Base-by-base conservation (phyloP, 2,329 filamentous ascomycete genomes). In the Arthroderma sp. region DNA sequence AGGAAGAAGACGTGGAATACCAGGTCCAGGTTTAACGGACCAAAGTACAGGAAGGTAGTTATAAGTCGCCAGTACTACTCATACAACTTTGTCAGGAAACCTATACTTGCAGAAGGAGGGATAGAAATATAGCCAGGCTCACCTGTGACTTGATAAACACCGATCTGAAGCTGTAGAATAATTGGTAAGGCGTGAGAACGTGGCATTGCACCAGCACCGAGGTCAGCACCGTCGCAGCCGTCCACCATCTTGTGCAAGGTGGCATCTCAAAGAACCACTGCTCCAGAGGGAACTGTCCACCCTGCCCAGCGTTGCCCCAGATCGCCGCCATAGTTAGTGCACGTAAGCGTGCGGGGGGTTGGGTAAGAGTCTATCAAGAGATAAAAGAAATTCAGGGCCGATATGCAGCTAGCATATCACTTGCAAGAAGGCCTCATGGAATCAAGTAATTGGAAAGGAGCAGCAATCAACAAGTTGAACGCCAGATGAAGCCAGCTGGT, bases 181-280 rank as follows among this genome's bases (percentile, higher is more conserved):
- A 82, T 74, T 97, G 91, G 68, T 94, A 96, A 7, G 91, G 89
- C 13, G 87, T 93, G 62, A 97, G 77, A 70, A 97, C 85, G 66
- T 94, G 84, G 74, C 90, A 97, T 73, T 97, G 93, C 4, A 97
- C 90, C 64, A 97, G 76, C 15, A 90, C 83, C 64, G 90, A 95
- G 9, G 87, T 93, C 58, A 89, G 77, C 43, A 97, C 84, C 0
- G 91, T 95, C 3, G 91, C 90, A 23, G 89, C 91, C 21, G 93
- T 97, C 93, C 93, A 98, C 85, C 88, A 94, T 61, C 93, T 80
- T 38, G 93, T 98, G 73, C 91, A 95, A 25, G 93, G 83, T 2
- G 93, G 93, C 87, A 96, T 96, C 72, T 98, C 93, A 80, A 89
- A 96, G 73, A 96, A 97, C 93, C 93, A 98, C 64, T 91, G 86